Base-by-base conservation (phyloP, 192 early-diverging fungal species). In the Pilaira anomala region DNA sequence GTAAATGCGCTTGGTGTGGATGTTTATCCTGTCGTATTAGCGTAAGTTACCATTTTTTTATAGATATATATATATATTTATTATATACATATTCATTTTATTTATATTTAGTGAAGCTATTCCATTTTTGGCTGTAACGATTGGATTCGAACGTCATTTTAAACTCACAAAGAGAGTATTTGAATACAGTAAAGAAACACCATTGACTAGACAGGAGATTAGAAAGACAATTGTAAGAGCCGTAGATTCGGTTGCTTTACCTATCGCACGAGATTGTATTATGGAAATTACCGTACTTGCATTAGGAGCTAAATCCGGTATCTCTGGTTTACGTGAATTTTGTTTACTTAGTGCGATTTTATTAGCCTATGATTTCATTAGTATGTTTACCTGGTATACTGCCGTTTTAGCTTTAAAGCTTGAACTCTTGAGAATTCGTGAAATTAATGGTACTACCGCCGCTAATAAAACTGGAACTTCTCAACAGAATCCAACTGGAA, bases 91-190 rank as follows among this genome's bases (percentile, higher is more conserved):
- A n/a, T 36, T 55, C 24, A 16, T 21, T 30, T 60, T 45, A 18
- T 60, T 40, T 41, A 0, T 7, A 56, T 54, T 6, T 51, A 78
- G 85, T 55, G 93, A 97, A 75, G 91, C 93, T 8, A 81, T 95
- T 66, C 95, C 95, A 5, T 94, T 95, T 76, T 84, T 95, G 48
- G 87, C 91, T 30, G 88, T 95, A 49, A 92, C 90, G 26, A 86
- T 97, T 26, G 93, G 93, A 2, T 95, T 94, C 60, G 95, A 97
- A 63, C 87, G 91, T 74, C 90, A 89, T 48, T 86, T 89, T 72
- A 79, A 76, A 13, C 78, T 97, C 58, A 90, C 95, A 59, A 87
- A 89, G 53, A 82, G 89, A 48, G 90, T 97, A 5, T 79, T 93
- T 51, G 80, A 82, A 18, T 72, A 69, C 16, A 74, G 74, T 46